phyloP scores from a whole-genome alignment of 169 alveolate genomes.

The Eimeria sp. region DNA sequence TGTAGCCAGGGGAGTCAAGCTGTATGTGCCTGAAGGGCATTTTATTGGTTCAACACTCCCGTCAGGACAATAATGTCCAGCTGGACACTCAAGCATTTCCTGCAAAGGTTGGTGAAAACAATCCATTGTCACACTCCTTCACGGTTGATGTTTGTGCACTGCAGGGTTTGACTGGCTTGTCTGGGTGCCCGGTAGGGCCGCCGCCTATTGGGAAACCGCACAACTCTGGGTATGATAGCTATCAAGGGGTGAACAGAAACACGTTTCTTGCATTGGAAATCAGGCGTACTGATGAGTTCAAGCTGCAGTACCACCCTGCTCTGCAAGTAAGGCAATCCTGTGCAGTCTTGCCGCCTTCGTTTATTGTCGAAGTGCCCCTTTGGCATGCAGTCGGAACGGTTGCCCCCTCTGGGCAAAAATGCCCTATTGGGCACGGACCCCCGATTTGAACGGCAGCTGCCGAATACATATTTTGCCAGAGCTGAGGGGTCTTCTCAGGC shows the following conservation, averaged over 20 bases:
- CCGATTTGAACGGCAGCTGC: slow-evolving; percentile 69
- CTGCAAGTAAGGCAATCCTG: slow-evolving; percentile 51
- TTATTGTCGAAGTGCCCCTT: slow-evolving; percentile 47
- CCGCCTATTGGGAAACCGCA: neutral
- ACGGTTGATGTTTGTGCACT: neutral
- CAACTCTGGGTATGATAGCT: neutral
- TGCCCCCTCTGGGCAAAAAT: slow-evolving; percentile 86
- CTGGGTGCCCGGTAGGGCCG: neutral
- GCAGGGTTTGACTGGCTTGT: neutral
- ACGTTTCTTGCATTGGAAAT: neutral
- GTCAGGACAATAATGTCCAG: slow-evolving; percentile 60
- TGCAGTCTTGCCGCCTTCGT: slow-evolving; percentile 41
- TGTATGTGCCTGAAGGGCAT: slow-evolving; percentile 62
- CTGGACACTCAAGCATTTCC: slow-evolving; percentile 75
- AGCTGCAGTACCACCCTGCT: slow-evolving; percentile 67
- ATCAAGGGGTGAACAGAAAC: neutral
- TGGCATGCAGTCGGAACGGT: slow-evolving; percentile 69
- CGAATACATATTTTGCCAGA: slow-evolving; percentile 43
- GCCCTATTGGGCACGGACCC: slow-evolving; percentile 87
- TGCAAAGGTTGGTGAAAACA: neutral
- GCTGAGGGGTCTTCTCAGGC: slow-evolving; percentile 12
- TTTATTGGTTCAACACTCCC: slow-evolving; percentile 45
- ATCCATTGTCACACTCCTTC: neutral
- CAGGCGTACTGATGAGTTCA: slow-evolving; percentile 45
- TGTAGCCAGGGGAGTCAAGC: neutral